Conservation (phyloP, 768 basidiomycete genomes). For the Amyloporia xantha region DNA sequence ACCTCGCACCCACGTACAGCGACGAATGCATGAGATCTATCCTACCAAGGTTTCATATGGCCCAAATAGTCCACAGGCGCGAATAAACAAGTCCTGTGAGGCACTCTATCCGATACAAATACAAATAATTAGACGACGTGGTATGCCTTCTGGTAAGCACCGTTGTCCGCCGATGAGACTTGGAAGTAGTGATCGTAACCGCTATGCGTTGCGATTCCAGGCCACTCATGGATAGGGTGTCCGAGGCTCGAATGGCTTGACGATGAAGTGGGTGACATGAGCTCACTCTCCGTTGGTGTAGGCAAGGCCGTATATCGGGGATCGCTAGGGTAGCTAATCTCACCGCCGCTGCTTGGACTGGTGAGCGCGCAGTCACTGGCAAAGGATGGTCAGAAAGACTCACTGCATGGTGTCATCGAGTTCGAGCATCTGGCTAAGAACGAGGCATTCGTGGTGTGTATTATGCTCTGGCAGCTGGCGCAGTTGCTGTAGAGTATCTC, state of each 20-base stretch:
- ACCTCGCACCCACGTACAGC: too few relatives aligned
- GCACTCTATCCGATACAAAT: too few relatives aligned
- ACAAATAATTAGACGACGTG: slow-evolving; percentile 16
- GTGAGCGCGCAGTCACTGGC: background rate
- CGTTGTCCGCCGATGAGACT: slow-evolving; percentile 30
- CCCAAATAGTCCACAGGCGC: background rate
- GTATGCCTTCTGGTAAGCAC: slow-evolving; percentile 23
- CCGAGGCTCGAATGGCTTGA: slow-evolving; percentile 38
- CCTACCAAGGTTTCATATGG: background rate
- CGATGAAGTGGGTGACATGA: slow-evolving; percentile 40
- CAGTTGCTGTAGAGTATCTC: slow-evolving; percentile 47
- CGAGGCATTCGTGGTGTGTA: slow-evolving; percentile 40
- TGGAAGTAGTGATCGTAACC: slow-evolving; percentile 71
- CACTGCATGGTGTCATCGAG: slow-evolving; percentile 62
- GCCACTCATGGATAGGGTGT: slow-evolving; percentile 47
- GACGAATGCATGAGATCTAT: too few relatives aligned
- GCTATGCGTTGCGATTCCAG: slow-evolving; percentile 37
- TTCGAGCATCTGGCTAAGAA: slow-evolving; percentile 55
- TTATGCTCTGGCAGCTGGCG: slow-evolving; percentile 58
- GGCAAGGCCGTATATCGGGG: slow-evolving; percentile 14
- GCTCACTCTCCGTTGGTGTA: slow-evolving; percentile 47
- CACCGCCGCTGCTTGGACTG: background rate
- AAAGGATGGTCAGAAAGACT: slow-evolving; percentile 25
- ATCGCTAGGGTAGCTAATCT: background rate
- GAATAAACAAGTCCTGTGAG: too few relatives aligned